Conservation (phyloP, 306 rosid genomes). For the Cotoneaster glaucophyllus region DNA sequence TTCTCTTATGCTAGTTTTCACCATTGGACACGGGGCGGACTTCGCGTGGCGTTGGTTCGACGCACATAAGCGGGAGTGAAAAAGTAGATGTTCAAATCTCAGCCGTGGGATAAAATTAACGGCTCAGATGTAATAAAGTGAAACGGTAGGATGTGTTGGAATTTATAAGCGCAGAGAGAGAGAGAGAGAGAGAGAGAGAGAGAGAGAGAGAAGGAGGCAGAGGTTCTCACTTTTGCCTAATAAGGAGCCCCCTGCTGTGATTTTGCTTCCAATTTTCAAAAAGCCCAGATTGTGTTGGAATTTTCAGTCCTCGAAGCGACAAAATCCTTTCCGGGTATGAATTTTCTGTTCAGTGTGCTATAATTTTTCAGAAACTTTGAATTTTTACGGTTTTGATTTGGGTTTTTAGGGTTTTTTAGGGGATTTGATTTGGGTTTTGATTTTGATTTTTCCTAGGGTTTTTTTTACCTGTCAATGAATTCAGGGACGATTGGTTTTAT, state of each 20-base stretch:
- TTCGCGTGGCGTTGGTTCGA: not conserved
- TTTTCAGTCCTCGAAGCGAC: not conserved
- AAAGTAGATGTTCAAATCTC: not conserved
- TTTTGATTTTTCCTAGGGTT: not conserved
- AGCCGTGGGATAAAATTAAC: not conserved
- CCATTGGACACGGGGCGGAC: not conserved
- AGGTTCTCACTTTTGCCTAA: not conserved
- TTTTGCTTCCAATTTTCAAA: not conserved
- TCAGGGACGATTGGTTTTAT: not conserved
- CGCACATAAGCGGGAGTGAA: not conserved
- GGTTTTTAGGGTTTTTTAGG: not conserved
- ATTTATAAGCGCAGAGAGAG: not conserved
- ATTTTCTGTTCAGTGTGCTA: not conserved
- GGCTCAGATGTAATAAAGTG: not conserved
- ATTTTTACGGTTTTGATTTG: not conserved
- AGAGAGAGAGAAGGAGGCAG: too few species aligned
- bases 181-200: too few species aligned
- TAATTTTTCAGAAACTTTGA: not conserved
- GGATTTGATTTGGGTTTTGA: not conserved
- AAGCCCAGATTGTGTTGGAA: not conserved
- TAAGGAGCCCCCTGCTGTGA: not conserved
- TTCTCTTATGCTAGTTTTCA: too few species aligned
- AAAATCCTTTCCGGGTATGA: not conserved
- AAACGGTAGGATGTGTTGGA: not conserved
- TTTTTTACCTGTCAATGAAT: not conserved